Base-by-base conservation (phyloP, 2,329 filamentous ascomycete genomes). In the Pestalotiopsis sp. region DNA sequence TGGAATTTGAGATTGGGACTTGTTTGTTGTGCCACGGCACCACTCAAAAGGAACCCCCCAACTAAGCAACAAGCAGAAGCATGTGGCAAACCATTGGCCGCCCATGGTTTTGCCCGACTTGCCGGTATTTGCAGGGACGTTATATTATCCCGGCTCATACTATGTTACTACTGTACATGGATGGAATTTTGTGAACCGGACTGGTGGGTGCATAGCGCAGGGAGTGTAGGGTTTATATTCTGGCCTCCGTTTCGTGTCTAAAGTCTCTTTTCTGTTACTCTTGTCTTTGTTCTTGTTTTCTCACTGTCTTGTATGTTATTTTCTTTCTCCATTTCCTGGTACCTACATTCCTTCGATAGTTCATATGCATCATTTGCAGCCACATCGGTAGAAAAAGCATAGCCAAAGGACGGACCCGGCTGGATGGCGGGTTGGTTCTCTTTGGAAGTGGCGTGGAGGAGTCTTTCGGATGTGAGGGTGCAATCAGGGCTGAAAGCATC, bases 141-240 rank as follows among this genome's bases (percentile, higher is more conserved):
- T 73, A 77, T 77, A 77, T 74, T 74, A 71, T 72, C 70, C 72
- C 73, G 69, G 72, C 72, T 73, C 74, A 71, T 71, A 71, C 74
- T 72, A 74, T 69, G 72, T 73, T 74, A 71, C 69, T 72, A 72
- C 69, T 77, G 73, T 78, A 76, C 75, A 72, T 71, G 67, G 65
- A 64, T 67, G 64, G 67, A 69, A 66, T 69, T 69, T 70, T 73
- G 67, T 68, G 69, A 71, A 76, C 76, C 79, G 77, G 75, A 76
- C 74, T 75, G 74, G 76, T 71, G 76, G 45, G 76, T 74, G 73
- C 76, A 78, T 78, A 79, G 77, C 76, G 77, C 75, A 77, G 74
- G 76, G 76, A 77, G 75, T 78, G 76, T 75, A 75, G 74, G 76
- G 74, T 74, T 73, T 78, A 75, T 78, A 75, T 75, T 73, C 68